Conservation (phyloP, 1,139 yeast genomes). For the Lipomyces yarrowii region DNA sequence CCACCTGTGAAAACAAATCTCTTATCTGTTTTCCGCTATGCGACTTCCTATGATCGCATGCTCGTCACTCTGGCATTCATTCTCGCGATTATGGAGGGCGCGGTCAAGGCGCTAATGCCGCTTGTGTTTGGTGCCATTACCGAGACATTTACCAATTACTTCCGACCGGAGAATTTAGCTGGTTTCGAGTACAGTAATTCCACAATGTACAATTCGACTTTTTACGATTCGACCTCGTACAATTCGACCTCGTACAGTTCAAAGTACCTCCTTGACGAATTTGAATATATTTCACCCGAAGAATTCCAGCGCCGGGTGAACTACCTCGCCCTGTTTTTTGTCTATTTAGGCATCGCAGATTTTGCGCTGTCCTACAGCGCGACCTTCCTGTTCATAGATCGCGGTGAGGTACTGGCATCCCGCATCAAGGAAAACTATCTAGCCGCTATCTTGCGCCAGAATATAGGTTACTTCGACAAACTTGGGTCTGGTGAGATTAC, state of each 20-base stretch:
- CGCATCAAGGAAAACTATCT: constrained; percentile 47
- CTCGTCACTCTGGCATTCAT: constrained; percentile 16
- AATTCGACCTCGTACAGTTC: background rate
- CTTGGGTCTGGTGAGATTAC: constrained; percentile 49
- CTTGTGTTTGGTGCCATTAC: constrained; percentile 42
- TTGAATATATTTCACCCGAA: constrained; percentile 30
- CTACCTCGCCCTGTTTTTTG: constrained; percentile 35
- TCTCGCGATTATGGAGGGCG: constrained; percentile 20
- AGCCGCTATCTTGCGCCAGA: constrained; percentile 47
- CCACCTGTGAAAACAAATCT: constrained; percentile 10
- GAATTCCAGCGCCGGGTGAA: constrained; percentile 35
- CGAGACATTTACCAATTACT: constrained; percentile 40
- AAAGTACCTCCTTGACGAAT: constrained; percentile 32
- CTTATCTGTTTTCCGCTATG: constrained; percentile 24
- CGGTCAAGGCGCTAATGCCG: constrained; percentile 27
- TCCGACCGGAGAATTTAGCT: background rate
- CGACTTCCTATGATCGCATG: constrained; percentile 15
- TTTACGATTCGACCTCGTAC: constrained; percentile 5
- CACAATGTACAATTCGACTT: background rate
- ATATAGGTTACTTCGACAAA: constrained; percentile 49
- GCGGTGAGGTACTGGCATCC: constrained; percentile 48
- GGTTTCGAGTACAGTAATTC: background rate
- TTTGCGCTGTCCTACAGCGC: constrained; percentile 33
- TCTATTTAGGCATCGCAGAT: constrained; percentile 38
- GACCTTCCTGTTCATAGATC: constrained; percentile 39